Evolutionary conservation across 352 stramenopile species (phyloP), one percentile per base, ranked within the genome.

Genomic region (Pythium angustatum): DNA sequence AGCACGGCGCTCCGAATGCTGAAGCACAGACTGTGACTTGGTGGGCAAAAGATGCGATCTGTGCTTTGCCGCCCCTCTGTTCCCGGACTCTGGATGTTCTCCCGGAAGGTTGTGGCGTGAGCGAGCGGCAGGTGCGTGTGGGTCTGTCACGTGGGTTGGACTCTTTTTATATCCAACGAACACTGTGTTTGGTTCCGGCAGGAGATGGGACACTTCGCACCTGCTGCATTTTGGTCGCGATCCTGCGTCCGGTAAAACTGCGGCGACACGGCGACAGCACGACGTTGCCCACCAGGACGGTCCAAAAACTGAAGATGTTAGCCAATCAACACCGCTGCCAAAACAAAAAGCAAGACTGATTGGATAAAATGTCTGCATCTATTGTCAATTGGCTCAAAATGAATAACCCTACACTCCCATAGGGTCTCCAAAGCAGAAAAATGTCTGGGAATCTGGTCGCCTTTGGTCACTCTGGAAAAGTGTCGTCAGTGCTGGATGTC

Each of bases 171-270:
- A 55, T 54, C 30, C 34, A 36, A 33, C 22, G 36, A 45, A 38
- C 12, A 17, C 2, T 26, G 19, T 44, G 51, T 47, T 48, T 58
- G 31, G n/a, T 36, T 34, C 30, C 34, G 10, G 26, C 33, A 31
- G 56, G 31, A 64, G 58, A 64, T 64, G 58, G 47, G 58, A 64
- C 58, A 64, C 47, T 63, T 41, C 41, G 21, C 19, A 19, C 38
- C 38, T 44, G 19, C 38, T 44, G 38, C 38, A 44, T 51, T 51
- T 51, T n/a, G 53, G 41, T 34, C 24, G 53, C 53, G 53, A 61
- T 61, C 56, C 45, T 51, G 41, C 55, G 54, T 52, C 44, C 31
- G 54, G 19, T 47, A 53, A 54, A 34, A 26, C 51, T 9, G 34
- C 51, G 41, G 19, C 51, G 33, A 21, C 24, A 14, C 5, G 2